Evolutionary conservation across 768 basidiomycete genomes (phyloP), one percentile per base, ranked within the genome.

Genomic region (Lyophyllum shimeji): DNA sequence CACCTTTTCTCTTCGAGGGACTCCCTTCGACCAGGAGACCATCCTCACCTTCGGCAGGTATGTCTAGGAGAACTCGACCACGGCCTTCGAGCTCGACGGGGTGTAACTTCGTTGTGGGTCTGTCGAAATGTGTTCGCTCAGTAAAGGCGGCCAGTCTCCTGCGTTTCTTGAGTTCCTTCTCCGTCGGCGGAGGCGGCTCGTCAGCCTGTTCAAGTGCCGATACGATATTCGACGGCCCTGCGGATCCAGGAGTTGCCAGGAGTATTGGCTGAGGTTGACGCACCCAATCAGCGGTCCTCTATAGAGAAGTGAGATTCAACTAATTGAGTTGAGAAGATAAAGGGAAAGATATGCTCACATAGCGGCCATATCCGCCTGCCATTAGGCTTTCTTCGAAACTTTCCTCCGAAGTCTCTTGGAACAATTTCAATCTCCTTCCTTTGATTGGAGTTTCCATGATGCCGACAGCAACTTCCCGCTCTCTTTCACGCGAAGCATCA

Each of bases 361-460:
- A 91, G 58, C 80, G 80, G 1, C 85, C 87, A 68, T 91, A 91
- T 7, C 90, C 89, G 27, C 89, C 88, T 18, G 88, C 89, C 82
- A 90, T 89, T 40, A 91, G 68, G 61, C 88, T 88, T 70, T 92
- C 89, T 63, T 92, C 90, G 62, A 92, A 91, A 63, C 89, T 91
- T 69, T 89, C 88, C 45, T 89, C 88, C 3, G 86, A 87, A 0
- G 89, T 90, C 71, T 90, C 88, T 67, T 90, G 89, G 68, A 91
- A 92, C 39, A 93, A 69, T 60, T 83, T 85, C 33, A 91, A 73
- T 49, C 89, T 76, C 54, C 90, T 76, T 1, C 90, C 90, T 70
- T 87, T 90, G 52, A 76, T 68, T 0, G 90, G 89, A 61, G 83
- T 90, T 60, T 86, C 84, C 60, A 79, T 80, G 24, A 91, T 83